Conservation (phyloP, 2,329 filamentous ascomycete genomes). For the Colletotrichum nymphaeae region DNA sequence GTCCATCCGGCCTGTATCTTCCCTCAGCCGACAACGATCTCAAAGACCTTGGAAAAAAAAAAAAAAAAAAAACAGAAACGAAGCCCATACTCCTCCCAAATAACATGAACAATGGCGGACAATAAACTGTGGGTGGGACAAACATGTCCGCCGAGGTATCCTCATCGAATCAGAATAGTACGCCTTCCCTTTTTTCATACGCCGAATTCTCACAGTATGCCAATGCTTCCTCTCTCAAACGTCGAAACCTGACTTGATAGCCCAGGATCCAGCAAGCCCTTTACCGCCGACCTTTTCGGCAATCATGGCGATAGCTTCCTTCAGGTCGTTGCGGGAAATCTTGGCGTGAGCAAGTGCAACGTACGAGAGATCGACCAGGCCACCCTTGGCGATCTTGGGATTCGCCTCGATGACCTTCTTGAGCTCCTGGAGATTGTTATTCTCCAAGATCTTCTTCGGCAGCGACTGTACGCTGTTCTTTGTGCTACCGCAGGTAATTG, state of each 20-base stretch:
- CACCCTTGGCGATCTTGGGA: constrained; percentile 35
- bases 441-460: constrained; percentile 41
- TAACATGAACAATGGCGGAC: constrained; percentile 15
- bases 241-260: constrained; percentile 19
- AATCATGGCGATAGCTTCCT: constrained; percentile 30
- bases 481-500: constrained; percentile 38
- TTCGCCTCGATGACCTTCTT: constrained; percentile 50
- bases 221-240: not conserved
- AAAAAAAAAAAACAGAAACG: not conserved
- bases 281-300: constrained; percentile 26
- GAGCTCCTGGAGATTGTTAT: constrained; percentile 48
- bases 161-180: constrained; percentile 28
- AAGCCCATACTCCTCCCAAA: not conserved
- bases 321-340: constrained; percentile 34
- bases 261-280: constrained; percentile 20
- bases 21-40: not conserved
- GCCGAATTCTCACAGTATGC: not conserved
- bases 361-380: constrained; percentile 32
- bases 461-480: constrained; percentile 16
- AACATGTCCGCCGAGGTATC: constrained; percentile 24
- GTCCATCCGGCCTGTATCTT: not conserved
- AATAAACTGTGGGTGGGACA: not conserved
- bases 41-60: not conserved
- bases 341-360: constrained; percentile 34
- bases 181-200: constrained; percentile 8